These are phyloP conservation scores for Mortierella sp. DNA, from an alignment of 371 early-diverging fungal genomes.

Conservation along the genomic window DNA sequence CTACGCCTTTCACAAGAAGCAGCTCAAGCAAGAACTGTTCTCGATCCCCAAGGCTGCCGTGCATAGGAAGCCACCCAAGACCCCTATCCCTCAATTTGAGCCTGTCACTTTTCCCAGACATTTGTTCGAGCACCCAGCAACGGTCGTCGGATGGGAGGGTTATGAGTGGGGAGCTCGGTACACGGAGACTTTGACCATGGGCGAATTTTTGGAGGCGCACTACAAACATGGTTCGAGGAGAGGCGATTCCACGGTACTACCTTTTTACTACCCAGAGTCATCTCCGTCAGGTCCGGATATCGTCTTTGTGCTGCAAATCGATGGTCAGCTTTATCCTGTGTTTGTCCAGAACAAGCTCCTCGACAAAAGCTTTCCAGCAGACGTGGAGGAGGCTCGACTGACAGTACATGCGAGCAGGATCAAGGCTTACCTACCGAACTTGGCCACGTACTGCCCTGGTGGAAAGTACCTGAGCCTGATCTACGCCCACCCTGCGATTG, in stretches of 20 bases:
- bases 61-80: no score
- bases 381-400: slow-evolving; percentile 41
- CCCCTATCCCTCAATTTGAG: no score
- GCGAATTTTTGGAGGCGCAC: slow-evolving; percentile 3
- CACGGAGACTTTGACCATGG: slow-evolving; percentile 23
- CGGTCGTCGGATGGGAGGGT: slow-evolving; percentile 45
- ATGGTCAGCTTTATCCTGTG: slow-evolving; percentile 39
- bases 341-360: slow-evolving; percentile 41
- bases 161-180: slow-evolving; percentile 37
- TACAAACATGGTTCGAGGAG: slow-evolving; percentile 14
- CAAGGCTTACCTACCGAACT: slow-evolving; percentile 38
- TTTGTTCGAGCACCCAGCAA: slow-evolving; percentile 37
- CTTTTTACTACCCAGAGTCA: slow-evolving; percentile 37
- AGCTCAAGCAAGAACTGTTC: no score
- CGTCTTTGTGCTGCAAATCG: slow-evolving; percentile 47
- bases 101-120: slow-evolving; percentile 10
- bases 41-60: no score
- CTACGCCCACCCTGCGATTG: slow-evolving; percentile 7
- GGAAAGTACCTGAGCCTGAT: slow-evolving; percentile 27
- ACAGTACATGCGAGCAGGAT: slow-evolving; percentile 38
- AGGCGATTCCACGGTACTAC: slow-evolving; percentile 26
- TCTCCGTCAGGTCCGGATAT: slow-evolving; percentile 37
- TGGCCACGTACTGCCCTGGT: slow-evolving; percentile 42
- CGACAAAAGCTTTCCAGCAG: slow-evolving; percentile 24
- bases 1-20: no score